Base-by-base conservation (phyloP, 78 protist species). In the Capsaspora owczarzaki region DNA sequence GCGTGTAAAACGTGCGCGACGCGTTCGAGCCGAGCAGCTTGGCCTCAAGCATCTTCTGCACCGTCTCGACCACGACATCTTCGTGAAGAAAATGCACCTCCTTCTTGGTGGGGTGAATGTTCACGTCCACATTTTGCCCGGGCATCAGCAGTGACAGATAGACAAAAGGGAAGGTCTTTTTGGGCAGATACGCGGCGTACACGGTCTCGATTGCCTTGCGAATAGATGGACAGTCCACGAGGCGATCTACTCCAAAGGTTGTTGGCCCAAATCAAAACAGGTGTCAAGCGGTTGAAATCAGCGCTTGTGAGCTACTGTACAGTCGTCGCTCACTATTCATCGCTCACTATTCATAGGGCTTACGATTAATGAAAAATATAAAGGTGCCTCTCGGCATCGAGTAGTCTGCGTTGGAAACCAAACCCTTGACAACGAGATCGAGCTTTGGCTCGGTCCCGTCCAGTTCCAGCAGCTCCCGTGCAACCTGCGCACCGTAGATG, bases 81-180 rank as follows among this genome's bases (percentile, higher is more conserved):
- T 81, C 78, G 42, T 61, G 4, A 10, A 76, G 43, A 20, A 61
- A 61, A 25, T 75, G 63, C 53, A 82, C 79, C 85, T 94, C 94
- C 3, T 71, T 1, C 80, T 98, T 98, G 2, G 99, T 96, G 47
- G 99, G 99, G 79, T 97, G 98, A 43, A 96, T 96, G 87, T 98
- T 98, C 33, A 95, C 99, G 78, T 98, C 99, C 8, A 98, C 85
- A 31, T 47, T 27, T 14, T 83, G 61, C 2, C 97, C 91, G 2
- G 82, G 83, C 16, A 95, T 42, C 16, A 40, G 16, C 82, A 98
- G 31, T 25, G 82, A 12, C 1, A 98, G 33, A 47, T 82, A 94
- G 8, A 90, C 86, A 53, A 88, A 95, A 12, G 97, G 95, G 68
- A 91, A 87, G 14, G 84, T 63, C 14, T 84, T 69, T 46, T 82